Base-by-base conservation (phyloP, 805 yeast genomes). In the Spathaspora sp. region DNA sequence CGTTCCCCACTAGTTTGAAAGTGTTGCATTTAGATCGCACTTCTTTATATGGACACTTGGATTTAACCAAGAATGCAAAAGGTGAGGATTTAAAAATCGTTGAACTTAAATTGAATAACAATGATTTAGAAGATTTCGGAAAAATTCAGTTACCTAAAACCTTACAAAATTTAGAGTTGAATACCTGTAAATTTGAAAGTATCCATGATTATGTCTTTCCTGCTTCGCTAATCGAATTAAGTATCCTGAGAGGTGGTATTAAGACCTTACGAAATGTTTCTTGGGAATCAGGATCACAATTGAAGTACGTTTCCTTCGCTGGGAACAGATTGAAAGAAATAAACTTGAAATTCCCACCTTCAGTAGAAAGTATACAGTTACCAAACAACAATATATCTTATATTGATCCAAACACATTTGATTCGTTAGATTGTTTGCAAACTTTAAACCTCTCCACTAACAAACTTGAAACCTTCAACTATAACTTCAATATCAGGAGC, bases 11-110 rank as follows among this genome's bases (percentile, higher is more conserved):
- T 2, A 19, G 49, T 8, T 52, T 55, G n/a, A 19, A 50, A 2
- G 48, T 50, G 2, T 5, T 63, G 11, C 59, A 60, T 46, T 51
- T 60, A 6, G 61, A 64, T 2, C 65, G 62, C 31, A 63, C 62
- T 46, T 17, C 26, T 12, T 19, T 62, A 4, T 14, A 47, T 5
- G 49, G 31, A 3, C 57, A 52, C 2, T 35, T 61, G 1, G 55
- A 60, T 45, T 50, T 63, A 5, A 40, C 47, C 3, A 42, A 28
- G 3, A 62, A 60, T 48, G 44, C 46, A 3, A 7, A 16, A 17
- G 59, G 57, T 3, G 59, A 55, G 31, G 14, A 28, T 7, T 35
- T 59, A 9, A 19, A 47, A 2, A 20, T 63, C 4, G 51, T 59
- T 18, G 48, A 55, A 1, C 29, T 63, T 3, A 59, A 60, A 31